These are phyloP conservation scores for Abelmoschus esculentus DNA, from an alignment of 345 rosid genomes.

Conservation along the genomic window DNA sequence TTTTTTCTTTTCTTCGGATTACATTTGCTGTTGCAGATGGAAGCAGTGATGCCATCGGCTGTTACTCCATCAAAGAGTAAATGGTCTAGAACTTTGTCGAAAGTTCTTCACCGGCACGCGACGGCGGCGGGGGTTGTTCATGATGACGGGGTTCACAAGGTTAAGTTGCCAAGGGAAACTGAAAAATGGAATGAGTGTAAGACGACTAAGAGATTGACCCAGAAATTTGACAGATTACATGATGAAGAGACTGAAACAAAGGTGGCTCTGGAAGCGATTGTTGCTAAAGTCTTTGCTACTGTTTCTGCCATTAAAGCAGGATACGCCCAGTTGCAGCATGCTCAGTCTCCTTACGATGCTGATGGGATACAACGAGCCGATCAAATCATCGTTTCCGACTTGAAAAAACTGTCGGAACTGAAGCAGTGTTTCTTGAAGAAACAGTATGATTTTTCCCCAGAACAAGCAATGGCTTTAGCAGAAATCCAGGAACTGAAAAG, in stretches of 20 bases:
- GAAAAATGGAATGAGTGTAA: slow-evolving; percentile 24
- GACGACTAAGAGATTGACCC: slow-evolving; percentile 21
- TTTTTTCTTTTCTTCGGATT: neutral
- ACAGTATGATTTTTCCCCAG: slow-evolving; percentile 57
- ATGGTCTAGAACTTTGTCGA: slow-evolving; percentile 53
- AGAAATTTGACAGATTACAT: slow-evolving; percentile 35
- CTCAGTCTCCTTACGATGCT: slow-evolving; percentile 80
- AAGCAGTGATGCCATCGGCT: slow-evolving; percentile 48
- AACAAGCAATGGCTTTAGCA: slow-evolving; percentile 42
- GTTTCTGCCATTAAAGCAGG: slow-evolving; percentile 64
- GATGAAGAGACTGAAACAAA: slow-evolving; percentile 35
- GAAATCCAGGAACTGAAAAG: slow-evolving; percentile 74
- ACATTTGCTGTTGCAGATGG: slow-evolving; percentile 51
- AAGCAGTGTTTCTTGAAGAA: slow-evolving; percentile 70
- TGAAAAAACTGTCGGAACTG: slow-evolving; percentile 67
- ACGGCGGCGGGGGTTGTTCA: slow-evolving; percentile 53
- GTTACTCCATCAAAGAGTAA: slow-evolving; percentile 56
- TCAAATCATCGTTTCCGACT: slow-evolving; percentile 39
- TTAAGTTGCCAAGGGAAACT: slow-evolving; percentile 27
- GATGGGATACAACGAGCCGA: slow-evolving; percentile 68
- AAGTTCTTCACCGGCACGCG: slow-evolving; percentile 53
- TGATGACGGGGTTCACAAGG: slow-evolving; percentile 38
- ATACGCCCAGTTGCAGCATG: slow-evolving; percentile 68
- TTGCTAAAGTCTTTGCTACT: slow-evolving; percentile 64
- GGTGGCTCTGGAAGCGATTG: slow-evolving; percentile 53